Percentiles rank a stretch among this genome's conserved stretches.
phyloP scores from a whole-genome alignment of 805 yeast genomes.

The Blastobotrys americana region DNA sequence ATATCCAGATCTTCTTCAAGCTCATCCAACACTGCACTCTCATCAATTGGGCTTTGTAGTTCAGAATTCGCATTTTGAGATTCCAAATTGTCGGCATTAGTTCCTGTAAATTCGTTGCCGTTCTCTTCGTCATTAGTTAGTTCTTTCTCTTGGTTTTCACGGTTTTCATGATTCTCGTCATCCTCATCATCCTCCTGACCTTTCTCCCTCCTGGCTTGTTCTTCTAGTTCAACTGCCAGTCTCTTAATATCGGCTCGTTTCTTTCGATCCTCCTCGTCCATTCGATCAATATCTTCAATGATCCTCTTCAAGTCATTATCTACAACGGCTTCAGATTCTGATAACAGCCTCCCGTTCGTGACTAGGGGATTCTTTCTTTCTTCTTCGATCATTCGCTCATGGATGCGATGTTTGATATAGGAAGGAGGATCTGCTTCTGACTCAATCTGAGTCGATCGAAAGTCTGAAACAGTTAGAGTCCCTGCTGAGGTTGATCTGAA shows the following conservation, averaged over 20 bases:
- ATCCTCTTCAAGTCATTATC: conserved; percentile 5
- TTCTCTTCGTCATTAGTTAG: background rate
- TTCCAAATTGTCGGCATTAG: background rate
- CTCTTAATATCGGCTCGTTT: background rate
- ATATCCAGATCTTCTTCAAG: background rate
- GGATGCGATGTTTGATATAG: conserved; percentile 51
- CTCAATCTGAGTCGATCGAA: conserved; percentile 44
- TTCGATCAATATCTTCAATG: conserved; percentile 7
- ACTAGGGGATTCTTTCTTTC: conserved; percentile 11
- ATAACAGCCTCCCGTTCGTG: conserved; percentile 12
- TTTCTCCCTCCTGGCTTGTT: background rate
- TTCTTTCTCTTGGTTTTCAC: conserved; percentile 3
- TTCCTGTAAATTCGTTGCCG: conserved; percentile 1
- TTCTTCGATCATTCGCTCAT: conserved; percentile 32
- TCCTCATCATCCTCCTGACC: conserved; percentile 1
- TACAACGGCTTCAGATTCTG: conserved; percentile 15
- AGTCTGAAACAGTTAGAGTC: conserved; percentile 60
- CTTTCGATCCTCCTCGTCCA: conserved; percentile 6
- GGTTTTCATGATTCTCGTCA: conserved; percentile 5
- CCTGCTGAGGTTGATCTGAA: conserved; percentile 75
- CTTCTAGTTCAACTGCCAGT: background rate
- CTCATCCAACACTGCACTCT: background rate
- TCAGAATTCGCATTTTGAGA: background rate
- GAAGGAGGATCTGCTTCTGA: conserved; percentile 76
- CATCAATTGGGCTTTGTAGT: background rate